phyloP scores from a whole-genome alignment of 768 basidiomycete species.

The Sarcodon sp. region DNA sequence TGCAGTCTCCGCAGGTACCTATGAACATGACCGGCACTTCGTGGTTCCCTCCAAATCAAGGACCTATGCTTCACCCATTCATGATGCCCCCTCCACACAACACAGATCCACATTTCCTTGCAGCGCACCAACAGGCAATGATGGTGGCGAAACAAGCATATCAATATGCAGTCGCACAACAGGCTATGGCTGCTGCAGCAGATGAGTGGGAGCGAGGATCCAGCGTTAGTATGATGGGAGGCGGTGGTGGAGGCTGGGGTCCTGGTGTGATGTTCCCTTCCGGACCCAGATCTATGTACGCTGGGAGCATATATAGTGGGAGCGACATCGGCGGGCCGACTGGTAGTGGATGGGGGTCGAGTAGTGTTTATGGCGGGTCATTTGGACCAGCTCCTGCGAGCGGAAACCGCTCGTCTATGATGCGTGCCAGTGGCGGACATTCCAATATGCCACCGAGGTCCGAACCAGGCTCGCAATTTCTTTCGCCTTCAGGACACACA shows the following conservation, averaged over 20 bases:
- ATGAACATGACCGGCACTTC: slow-evolving; percentile 19
- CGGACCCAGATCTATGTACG: slow-evolving; percentile 41
- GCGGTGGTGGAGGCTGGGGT: slow-evolving; percentile 19
- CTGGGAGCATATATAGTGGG: slow-evolving; percentile 56
- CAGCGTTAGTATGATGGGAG: slow-evolving; percentile 24
- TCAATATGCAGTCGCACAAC: slow-evolving; percentile 83
- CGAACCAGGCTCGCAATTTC: slow-evolving; percentile 2
- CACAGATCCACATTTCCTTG: slow-evolving; percentile 45
- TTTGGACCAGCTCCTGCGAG: slow-evolving; percentile 25
- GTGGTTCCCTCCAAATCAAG: not conserved
- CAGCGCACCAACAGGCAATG: slow-evolving; percentile 83
- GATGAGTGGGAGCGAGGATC: slow-evolving; percentile 87
- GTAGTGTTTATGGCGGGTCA: slow-evolving; percentile 61
- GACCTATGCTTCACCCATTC: slow-evolving; percentile 9
- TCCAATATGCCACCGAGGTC: not conserved
- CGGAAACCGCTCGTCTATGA: slow-evolving; percentile 15
- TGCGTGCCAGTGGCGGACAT: slow-evolving; percentile 5
- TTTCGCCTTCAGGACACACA: slow-evolving; percentile 1
- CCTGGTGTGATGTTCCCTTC: slow-evolving; percentile 40
- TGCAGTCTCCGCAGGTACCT: slow-evolving; percentile 8
- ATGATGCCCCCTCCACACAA: slow-evolving; percentile 20
- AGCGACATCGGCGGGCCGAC: slow-evolving; percentile 20
- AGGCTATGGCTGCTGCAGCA: slow-evolving; percentile 78
- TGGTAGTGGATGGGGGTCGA: slow-evolving; percentile 34
- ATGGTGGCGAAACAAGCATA: slow-evolving; percentile 80